Evolutionary conservation across 345 rosid genomes (phyloP).

Genomic region (Populus davidiana): DNA sequence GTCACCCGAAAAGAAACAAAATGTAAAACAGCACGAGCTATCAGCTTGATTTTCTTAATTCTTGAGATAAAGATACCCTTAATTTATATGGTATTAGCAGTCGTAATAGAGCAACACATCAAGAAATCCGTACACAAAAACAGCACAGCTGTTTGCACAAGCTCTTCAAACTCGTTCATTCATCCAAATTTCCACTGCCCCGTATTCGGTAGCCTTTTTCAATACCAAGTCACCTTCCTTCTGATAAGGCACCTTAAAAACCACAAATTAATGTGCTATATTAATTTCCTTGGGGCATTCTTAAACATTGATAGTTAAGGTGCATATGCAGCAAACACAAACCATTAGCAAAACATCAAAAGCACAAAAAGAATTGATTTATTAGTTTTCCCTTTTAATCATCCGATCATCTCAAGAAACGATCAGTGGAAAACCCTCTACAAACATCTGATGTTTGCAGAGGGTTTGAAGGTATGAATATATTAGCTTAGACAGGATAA

Average conservation of each 20-base stretch:
- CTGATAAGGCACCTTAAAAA: constrained; percentile 19
- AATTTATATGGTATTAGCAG: constrained; percentile 33
- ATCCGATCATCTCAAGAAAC: background rate
- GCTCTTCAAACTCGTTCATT: constrained; percentile 96
- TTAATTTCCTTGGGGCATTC: background rate
- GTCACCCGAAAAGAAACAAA: constrained; percentile 10
- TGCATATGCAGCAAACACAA: background rate
- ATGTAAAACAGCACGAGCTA: background rate
- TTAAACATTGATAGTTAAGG: background rate
- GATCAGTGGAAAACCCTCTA: background rate
- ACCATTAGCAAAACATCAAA: background rate
- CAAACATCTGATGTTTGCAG: background rate
- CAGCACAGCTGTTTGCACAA: constrained; percentile 92
- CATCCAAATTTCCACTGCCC: constrained; percentile 99
- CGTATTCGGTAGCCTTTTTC: constrained; percentile 96
- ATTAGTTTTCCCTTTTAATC: background rate
- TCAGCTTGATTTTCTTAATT: constrained; percentile 7
- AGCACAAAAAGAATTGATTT: background rate
- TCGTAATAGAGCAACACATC: constrained; percentile 58
- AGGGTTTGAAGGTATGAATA: background rate
- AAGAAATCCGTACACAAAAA: constrained; percentile 78
- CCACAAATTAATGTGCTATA: constrained; percentile 10
- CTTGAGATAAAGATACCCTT: constrained; percentile 25
- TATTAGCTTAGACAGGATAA: background rate
- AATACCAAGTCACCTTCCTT: constrained; percentile 76